Evolutionary conservation across 139 green algal genomes (phyloP), one percentile per base, ranked within the genome.

Genomic region (Zygnema circumcarinatum): DNA sequence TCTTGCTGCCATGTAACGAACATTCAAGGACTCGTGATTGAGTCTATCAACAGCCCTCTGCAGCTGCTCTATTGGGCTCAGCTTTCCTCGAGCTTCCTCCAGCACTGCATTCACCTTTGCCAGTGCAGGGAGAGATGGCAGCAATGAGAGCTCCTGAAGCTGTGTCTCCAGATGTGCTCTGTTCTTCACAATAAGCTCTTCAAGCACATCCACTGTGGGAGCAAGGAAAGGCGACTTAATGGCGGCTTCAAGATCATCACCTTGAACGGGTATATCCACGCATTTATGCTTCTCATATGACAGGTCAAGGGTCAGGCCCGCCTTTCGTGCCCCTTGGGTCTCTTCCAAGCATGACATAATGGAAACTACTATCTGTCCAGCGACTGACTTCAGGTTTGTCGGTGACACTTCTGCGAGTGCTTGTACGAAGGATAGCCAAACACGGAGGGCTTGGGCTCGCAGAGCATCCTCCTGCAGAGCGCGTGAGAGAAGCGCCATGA

Each of bases 351-450:
- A 90, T 42, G 85, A 69, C 78, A 90, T 40, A 25, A 90, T 31
- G 29, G 85, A 68, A 2, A 90, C 85, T 1, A 89, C 85, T 1
- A 90, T 89, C 85, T 90, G 85, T 33, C 79, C 33, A n/a, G 81
- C 84, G 20, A 90, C 41, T 20, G 38, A 52, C 31, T 47, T 83
- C 32, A 90, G 78, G 41, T 39, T 84, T 33, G 25, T 40, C 2
- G 85, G 85, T 25, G 85, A 62, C 11, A 85, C 42, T 54, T 39
- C 25, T 25, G 56, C 80, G 2, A 90, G 79, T 41, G 21, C 75
- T 33, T 36, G 29, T n/a, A 90, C 79, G n/a, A 90, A 89, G 32
- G 32, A 2, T 1, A 83, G 42, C 85, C 85, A 90, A 25, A 89
- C 80, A 68, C 21, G 53, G n/a, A 90, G 85, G 29, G 56, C 38